Evolutionary conservation across 208 protist genomes (phyloP).

Genomic region (Leishmania mexicana): DNA sequence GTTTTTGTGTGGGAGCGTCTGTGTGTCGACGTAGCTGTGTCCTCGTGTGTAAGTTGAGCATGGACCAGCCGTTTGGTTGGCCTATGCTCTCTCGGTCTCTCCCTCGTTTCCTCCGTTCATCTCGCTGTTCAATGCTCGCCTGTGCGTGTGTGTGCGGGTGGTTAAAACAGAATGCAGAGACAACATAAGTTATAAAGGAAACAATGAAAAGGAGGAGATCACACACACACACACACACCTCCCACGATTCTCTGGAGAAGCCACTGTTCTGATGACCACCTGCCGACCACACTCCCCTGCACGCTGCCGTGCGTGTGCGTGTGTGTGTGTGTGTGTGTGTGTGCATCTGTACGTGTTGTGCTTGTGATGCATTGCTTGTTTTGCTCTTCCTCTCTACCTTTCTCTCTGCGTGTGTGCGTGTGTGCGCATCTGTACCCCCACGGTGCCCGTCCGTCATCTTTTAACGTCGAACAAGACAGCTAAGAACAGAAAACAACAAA

Average conservation of each 20-base stretch:
- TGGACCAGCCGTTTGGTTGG: neutral
- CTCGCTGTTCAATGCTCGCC: neutral
- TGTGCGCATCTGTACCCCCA: neutral
- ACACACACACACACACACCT: neutral
- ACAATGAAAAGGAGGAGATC: neutral
- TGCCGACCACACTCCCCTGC: neutral
- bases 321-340: neutral
- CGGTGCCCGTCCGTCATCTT: neutral
- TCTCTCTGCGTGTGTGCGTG: neutral
- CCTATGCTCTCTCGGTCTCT: neutral
- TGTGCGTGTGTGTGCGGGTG: neutral
- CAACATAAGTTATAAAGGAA: neutral
- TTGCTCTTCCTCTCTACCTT: neutral
- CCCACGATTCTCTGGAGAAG: neutral
- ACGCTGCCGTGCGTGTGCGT: neutral
- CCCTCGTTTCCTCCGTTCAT: neutral
- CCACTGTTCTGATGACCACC: neutral
- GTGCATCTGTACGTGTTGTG: neutral
- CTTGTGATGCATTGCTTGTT: neutral
- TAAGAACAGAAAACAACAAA: constrained; percentile 10
- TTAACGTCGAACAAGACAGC: neutral
- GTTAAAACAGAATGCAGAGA: neutral
- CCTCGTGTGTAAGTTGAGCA: neutral
- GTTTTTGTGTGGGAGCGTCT: neutral
- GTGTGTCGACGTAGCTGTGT: neutral